A percentile compares a stretch with the other conserved stretches of the same genome.
These are phyloP conservation scores for Arachis hypogaea DNA, from an alignment of 306 rosid species.

Conservation along the genomic window DNA sequence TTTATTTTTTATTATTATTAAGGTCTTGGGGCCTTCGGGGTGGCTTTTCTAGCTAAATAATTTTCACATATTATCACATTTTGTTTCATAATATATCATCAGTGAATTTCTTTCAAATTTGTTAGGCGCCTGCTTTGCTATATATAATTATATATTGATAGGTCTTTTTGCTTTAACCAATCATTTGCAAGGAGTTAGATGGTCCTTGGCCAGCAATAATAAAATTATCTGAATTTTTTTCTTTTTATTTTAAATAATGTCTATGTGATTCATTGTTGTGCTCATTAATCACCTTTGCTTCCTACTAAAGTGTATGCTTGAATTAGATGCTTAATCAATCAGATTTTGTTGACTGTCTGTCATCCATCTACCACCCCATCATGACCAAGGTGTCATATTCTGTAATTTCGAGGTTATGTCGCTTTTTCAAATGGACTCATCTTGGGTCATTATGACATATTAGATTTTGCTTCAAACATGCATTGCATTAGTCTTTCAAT, in stretches of 20 bases:
- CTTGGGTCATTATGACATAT: conserved; percentile 39
- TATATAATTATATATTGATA: not conserved
- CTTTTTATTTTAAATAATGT: not conserved
- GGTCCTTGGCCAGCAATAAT: conserved; percentile 44
- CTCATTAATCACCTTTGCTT: conserved; percentile 35
- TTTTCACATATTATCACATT: conserved; percentile 13
- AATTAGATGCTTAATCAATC: conserved; percentile 42
- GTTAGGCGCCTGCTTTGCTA: conserved; percentile 16
- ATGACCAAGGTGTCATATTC: conserved; percentile 33
- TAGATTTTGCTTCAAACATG: conserved; percentile 33
- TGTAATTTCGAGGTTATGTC: conserved; percentile 10
- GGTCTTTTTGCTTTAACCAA: conserved; percentile 40
- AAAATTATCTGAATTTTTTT: not conserved
- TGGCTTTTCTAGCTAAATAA: not conserved
- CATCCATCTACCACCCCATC: conserved; percentile 42
- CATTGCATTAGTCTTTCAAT: not conserved
- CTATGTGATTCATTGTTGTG: conserved; percentile 35
- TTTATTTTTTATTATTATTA: not conserved
- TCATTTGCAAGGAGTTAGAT: conserved; percentile 42
- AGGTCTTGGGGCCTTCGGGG: conserved; percentile 28
- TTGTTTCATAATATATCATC: conserved; percentile 6
- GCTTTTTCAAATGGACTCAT: conserved; percentile 36
- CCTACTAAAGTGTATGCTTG: conserved; percentile 37
- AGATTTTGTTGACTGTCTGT: conserved; percentile 38
- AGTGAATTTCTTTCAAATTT: conserved; percentile 36